Evolutionary conservation across 805 yeast species (phyloP), one percentile per base, ranked within the genome.

Genomic region (Teunomyces gatunensis): DNA sequence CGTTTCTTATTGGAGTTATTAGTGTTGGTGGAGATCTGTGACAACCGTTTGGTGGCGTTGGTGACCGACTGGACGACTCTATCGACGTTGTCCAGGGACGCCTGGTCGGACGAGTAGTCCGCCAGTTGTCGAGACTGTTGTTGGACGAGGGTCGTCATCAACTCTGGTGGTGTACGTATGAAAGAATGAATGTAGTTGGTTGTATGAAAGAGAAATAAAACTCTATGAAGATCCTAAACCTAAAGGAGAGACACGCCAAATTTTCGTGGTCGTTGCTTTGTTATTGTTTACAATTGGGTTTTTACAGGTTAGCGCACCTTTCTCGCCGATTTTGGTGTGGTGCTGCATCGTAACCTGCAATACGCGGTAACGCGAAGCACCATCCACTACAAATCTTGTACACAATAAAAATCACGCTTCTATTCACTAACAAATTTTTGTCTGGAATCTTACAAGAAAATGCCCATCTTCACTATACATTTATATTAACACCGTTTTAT

Each of bases 11-110:
- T 63, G 11, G 68, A 72, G 55, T 61, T 68, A 51, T 64, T 67
- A 18, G 78, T 73, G 51, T 64, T 66, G 44, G 79, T 72, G 36
- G 77, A 60, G 57, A 75, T 61, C 58, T 78, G 83, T 7, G 82
- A 78, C 37, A 78, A 64, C 44, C 83, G 60, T 52, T 77, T 77
- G 36, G 77, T 68, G 35, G 78, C 78, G 50, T 68, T 69, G 33
- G 77, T 71, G 41, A 72, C 77, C 25, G 72, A 68, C 58, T 73
- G 74, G 20, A 73, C 77, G 23, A 73, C 75, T 54, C 65, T 67
- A 52, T 71, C 75, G 39, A 71, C 60, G 44, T 58, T 53, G 42
- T 44, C 49, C 39, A 49, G 44, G 18, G 51, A 48, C 27, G 51
- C 41, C 34, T 39, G 46, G 40, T 46, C 46, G 15, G 64, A 57